Percentiles rank a stretch among this genome's conserved stretches.
These are phyloP conservation scores for Magnaporthiopsis poae DNA, from an alignment of 2,329 filamentous ascomycete genomes.

Conservation along the genomic window DNA sequence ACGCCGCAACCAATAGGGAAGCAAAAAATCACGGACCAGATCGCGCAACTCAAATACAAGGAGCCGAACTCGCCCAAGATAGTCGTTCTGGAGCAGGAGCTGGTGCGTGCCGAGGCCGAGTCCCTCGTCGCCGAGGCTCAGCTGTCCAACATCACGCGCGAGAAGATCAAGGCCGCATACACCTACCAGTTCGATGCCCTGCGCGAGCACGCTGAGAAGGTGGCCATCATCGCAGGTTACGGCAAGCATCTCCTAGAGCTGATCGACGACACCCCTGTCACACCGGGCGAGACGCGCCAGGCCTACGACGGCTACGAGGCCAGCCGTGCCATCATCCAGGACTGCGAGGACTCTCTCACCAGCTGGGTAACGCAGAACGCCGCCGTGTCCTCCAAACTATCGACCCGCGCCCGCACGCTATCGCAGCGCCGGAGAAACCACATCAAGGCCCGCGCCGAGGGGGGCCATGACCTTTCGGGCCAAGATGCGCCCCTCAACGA, in stretches of 20 bases:
- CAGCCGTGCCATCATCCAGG: slow-evolving; percentile 97
- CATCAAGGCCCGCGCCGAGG: slow-evolving; percentile 58
- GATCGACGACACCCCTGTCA: slow-evolving; percentile 92
- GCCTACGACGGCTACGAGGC: slow-evolving; percentile 98
- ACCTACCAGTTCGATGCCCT: slow-evolving; percentile 96
- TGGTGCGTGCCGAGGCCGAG: slow-evolving; percentile 94
- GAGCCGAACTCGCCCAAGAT: slow-evolving; percentile 97
- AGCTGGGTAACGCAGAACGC: slow-evolving; percentile 94
- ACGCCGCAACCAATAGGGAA: slow-evolving; percentile 52
- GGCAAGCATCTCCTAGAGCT: slow-evolving; percentile 97
- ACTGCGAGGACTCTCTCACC: slow-evolving; percentile 92
- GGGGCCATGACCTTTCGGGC: slow-evolving; percentile 62
- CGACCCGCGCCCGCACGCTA: slow-evolving; percentile 74
- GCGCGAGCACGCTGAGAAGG: slow-evolving; percentile 94
- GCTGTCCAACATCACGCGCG: slow-evolving; percentile 96
- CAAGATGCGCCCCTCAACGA: slow-evolving; percentile 74
- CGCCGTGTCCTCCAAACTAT: slow-evolving; percentile 77
- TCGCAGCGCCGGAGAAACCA: slow-evolving; percentile 74
- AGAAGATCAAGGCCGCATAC: slow-evolving; percentile 98
- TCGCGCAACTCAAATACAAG: slow-evolving; percentile 98
- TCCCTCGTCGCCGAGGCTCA: slow-evolving; percentile 98
- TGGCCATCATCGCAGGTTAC: slow-evolving; percentile 93
- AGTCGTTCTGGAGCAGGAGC: slow-evolving; percentile 93
- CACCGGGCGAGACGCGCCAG: slow-evolving; percentile 86
- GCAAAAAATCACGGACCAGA: slow-evolving; percentile 98